Percentiles rank a stretch among this genome's conserved stretches.
Evolutionary conservation across 345 rosid species (phyloP).

Genomic region (Cardamine occulta): DNA sequence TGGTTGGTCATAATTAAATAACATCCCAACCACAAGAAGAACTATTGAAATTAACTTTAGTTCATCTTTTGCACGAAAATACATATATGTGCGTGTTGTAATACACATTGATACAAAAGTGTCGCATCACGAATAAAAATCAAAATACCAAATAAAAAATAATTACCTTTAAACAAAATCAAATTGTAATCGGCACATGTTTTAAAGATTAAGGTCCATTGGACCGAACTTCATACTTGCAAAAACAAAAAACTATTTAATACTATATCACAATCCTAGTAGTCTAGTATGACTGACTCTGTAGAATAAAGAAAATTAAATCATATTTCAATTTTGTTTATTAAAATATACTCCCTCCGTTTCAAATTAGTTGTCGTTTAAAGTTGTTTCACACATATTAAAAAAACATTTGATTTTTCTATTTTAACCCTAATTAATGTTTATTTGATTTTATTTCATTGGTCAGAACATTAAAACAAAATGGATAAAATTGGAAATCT

Average conservation of each 20-base stretch:
- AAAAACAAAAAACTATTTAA: too few species aligned
- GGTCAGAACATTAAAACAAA: too few species aligned
- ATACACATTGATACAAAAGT: not conserved
- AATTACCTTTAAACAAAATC: not conserved
- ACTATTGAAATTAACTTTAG: conserved; percentile 11
- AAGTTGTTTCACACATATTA: too few species aligned
- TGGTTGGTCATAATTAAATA: conserved; percentile 30
- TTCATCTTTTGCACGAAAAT: not conserved
- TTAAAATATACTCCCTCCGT: too few species aligned
- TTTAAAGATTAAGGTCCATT: not conserved
- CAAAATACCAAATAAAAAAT: not conserved
- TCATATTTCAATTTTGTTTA: not conserved
- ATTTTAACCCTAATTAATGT: too few species aligned
- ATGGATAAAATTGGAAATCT: too few species aligned
- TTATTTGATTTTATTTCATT: too few species aligned
- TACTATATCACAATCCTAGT: not conserved
- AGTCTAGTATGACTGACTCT: not conserved
- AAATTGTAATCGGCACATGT: not conserved
- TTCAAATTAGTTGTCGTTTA: too few species aligned
- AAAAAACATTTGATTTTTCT: too few species aligned
- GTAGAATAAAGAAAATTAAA: not conserved
- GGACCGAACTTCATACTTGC: not conserved
- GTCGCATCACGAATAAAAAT: not conserved
- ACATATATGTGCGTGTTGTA: not conserved
- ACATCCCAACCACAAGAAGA: conserved; percentile 41